Evolutionary conservation across 345 rosid species (phyloP), one percentile per base, ranked within the genome.

Genomic region (Aquilaria yunnanensis): DNA sequence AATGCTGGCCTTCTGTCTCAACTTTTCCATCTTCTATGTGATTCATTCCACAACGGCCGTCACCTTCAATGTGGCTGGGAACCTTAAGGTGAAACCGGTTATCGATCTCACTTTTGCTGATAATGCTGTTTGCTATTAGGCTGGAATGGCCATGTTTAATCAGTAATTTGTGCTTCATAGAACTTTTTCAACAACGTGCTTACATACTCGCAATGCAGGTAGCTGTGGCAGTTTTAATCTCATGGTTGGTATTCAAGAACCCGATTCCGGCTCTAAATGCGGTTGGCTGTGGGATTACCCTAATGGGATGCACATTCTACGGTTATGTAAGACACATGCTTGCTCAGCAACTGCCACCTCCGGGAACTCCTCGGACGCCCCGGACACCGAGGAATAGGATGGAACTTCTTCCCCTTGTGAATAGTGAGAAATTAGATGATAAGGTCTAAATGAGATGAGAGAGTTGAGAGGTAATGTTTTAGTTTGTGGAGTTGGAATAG

Each of bases 11-110:
- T 94, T 94, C 79, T 94, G 96, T 72, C 96, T 94, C 49, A 94
- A 94, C 83, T 94, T 94, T 76, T 94, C 99, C 68, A 94, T 94
- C 66, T 94, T 94, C 68, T 94, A 94, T 2, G 99, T 94, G 64
- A 94, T 94, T 66, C 99, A 94, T 80, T 94, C 99, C 14, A 94
- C 99, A 60, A 94, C 99, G 12, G 99, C 99, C 12, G 99, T 94
- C 65, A 94, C 99, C 30, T 94, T 94, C 73, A 94, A 94, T 12
- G 99, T 94, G 61, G 99, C 99, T 29, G 99, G 99, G 68, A 94
- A 94, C 75, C 96, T 94, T 32, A 94, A 94, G 99, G 99, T 90
- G 78, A 82, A 80, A 68, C 31, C 14, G 60, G 33, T 67, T 3
- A 31, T 6, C 4, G 32, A 34, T 16, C 23, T 16, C 23, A 57